Percentiles rank a stretch among this genome's conserved stretches.
These are phyloP conservation scores for Euclidium syriacum DNA, from an alignment of 345 rosid species.

Conservation along the genomic window DNA sequence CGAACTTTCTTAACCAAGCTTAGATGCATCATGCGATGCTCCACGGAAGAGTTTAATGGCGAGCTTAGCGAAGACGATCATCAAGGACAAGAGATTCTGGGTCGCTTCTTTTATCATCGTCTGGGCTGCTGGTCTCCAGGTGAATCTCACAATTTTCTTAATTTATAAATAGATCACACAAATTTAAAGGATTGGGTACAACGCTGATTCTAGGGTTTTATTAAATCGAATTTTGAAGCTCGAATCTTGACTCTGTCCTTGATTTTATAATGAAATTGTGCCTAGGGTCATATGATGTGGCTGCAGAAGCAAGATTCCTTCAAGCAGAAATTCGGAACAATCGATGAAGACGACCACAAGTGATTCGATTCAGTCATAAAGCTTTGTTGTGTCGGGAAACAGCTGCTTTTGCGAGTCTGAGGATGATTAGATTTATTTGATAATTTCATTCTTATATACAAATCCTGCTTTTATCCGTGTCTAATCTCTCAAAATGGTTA, in stretches of 20 bases:
- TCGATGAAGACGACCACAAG: conserved; percentile 20
- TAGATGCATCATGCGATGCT: no score
- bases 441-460: background rate
- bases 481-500: background rate
- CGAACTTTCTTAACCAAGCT: no score
- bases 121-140: conserved; percentile 97
- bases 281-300: conserved; percentile 96
- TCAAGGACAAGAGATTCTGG: conserved; percentile 85
- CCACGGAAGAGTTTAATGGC: conserved; percentile 38
- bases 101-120: conserved; percentile 66
- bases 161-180: background rate
- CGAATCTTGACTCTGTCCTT: background rate
- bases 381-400: background rate
- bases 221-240: background rate
- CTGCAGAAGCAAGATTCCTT: conserved; percentile 79
- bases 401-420: background rate
- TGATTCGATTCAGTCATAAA: background rate
- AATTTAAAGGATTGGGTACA: no score
- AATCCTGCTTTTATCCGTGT: background rate
- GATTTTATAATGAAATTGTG: background rate
- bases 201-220: background rate
- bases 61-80: conserved; percentile 49
- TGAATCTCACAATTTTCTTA: background rate
- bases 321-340: conserved; percentile 56
- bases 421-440: background rate